Evolutionary conservation across 2,329 filamentous ascomycete genomes (phyloP), one percentile per base, ranked within the genome.

Genomic region (Xylaria sp.): DNA sequence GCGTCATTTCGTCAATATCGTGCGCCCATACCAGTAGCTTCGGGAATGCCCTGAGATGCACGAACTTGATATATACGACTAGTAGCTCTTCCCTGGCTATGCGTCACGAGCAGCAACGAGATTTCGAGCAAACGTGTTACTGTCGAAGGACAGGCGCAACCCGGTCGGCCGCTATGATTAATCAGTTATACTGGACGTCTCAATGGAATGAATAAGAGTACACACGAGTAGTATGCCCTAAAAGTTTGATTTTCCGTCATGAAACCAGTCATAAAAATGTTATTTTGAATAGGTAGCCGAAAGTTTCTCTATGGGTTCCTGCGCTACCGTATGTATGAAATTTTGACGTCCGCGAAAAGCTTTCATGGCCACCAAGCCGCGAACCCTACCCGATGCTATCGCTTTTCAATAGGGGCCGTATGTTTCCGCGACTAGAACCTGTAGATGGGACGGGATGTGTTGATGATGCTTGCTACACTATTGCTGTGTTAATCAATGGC

Each of bases 131-230:
- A 82, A 72, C 0, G 77, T 79, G 5, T 63, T 63, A 11, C 75
- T 71, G 62, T 81, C 77, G 56, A 80, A 79, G 53, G 78, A 69
- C 79, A 81, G 20, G 75, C 77, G 44, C 75, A 77, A 68, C 81
- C 82, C 25, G 80, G 80, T n/a, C 75, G 75, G 64, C 80, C 82
- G 61, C 79, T 80, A 67, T 82, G 81, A 63, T 82, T 82, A 61
- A 82, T 72, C 2, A 79, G 74, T 44, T 80, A 78, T 7, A 79
- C 78, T n/a, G 17, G 33, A 36, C n/a, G 29, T 20, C 38, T 17
- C 45, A 47, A 20, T 10, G 55, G 7, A 33, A 9, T 53, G 57
- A 11, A 11, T n/a, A 6, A 58, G 60, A 33, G 31, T 20, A 72
- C 73, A 20, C 31, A 78, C 77, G 73, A 67, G 78, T 75, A 2